Evolutionary conservation across 129 eudicot genomes (phyloP).

Genomic region (Pseudognaphalium luteoalbum): DNA sequence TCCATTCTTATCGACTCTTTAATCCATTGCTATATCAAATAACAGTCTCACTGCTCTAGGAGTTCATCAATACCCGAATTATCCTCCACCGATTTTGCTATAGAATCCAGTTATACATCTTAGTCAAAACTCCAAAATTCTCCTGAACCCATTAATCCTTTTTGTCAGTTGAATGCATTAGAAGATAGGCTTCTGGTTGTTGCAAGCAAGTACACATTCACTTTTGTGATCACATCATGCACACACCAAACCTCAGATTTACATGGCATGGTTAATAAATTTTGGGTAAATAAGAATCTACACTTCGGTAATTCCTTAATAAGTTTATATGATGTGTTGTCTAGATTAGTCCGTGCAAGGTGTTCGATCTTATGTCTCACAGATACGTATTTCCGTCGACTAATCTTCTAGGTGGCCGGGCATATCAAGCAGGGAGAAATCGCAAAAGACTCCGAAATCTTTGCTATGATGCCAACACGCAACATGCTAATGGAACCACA

Average conservation of each 20-base stretch:
- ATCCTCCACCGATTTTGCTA: constrained; percentile 55
- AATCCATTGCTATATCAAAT: constrained; percentile 64
- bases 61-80: constrained; percentile 39
- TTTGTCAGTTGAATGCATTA: constrained; percentile 41
- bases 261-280: constrained; percentile 64
- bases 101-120: constrained; percentile 69
- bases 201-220: constrained; percentile 67
- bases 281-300: constrained; percentile 49
- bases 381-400: constrained; percentile 82
- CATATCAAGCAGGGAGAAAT: constrained; percentile 58
- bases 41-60: constrained; percentile 46
- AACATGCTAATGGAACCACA: constrained; percentile 43
- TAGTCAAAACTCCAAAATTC: constrained; percentile 43
- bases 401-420: constrained; percentile 64
- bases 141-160: constrained; percentile 43
- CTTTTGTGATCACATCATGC: constrained; percentile 73
- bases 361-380: constrained; percentile 71
- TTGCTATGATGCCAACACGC: constrained; percentile 53
- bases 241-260: constrained; percentile 44
- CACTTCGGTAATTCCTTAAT: constrained; percentile 66
- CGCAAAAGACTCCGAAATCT: constrained; percentile 43
- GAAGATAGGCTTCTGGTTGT: constrained; percentile 6
- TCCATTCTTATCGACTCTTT: constrained; percentile 45
- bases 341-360: constrained; percentile 46
- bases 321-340: constrained; percentile 51